These are phyloP conservation scores for Gaultheria prostrata DNA, from an alignment of 148 eudicot genomes.

Conservation along the genomic window DNA sequence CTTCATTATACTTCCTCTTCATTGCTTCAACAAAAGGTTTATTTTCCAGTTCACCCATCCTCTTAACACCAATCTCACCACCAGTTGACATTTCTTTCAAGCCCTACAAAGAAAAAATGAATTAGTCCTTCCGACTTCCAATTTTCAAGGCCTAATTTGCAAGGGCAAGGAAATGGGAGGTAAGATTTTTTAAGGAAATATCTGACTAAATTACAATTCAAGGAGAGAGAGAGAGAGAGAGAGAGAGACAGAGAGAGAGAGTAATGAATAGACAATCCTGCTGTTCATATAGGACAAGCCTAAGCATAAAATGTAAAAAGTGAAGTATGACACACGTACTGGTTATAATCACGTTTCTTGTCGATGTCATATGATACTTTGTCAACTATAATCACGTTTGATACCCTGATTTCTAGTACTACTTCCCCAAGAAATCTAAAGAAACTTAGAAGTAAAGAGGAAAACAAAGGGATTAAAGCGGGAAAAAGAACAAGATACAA, in stretches of 20 bases:
- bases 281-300: background rate
- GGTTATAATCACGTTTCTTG: background rate
- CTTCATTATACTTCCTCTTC: conserved; percentile 54
- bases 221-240: too few species aligned
- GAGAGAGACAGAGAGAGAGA: background rate
- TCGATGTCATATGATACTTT: background rate
- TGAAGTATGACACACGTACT: background rate
- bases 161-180: conserved; percentile 1
- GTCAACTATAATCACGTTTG: background rate
- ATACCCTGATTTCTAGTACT: background rate
- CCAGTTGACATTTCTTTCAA: conserved; percentile 58
- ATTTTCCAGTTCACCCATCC: conserved; percentile 90
- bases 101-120: conserved; percentile 41
- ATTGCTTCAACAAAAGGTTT: conserved; percentile 68
- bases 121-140: background rate
- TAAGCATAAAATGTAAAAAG: background rate
- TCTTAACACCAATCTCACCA: conserved; percentile 61
- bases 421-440: background rate
- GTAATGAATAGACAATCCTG: background rate
- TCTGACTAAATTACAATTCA: background rate
- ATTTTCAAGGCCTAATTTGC: background rate
- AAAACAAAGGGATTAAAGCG: background rate
- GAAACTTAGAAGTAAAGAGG: background rate
- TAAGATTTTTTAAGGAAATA: background rate
- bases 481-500: too few species aligned